Evolutionary conservation across 352 stramenopile genomes (phyloP).

Genomic region (Phytophthora quininea): DNA sequence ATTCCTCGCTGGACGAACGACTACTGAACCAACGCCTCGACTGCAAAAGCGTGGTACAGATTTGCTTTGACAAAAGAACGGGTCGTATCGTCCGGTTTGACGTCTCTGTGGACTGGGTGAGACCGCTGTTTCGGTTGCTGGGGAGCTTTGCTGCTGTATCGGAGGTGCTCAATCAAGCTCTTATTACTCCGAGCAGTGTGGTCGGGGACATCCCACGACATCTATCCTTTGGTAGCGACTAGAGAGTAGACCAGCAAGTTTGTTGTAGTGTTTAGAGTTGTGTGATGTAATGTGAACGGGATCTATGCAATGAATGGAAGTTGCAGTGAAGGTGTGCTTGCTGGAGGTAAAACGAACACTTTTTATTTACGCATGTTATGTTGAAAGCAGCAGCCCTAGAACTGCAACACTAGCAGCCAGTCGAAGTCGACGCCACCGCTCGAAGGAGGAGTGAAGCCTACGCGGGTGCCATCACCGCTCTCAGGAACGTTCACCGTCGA

Average conservation of each 20-base stretch:
- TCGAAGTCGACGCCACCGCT: constrained; percentile 17
- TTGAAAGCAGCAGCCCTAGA: constrained; percentile 1
- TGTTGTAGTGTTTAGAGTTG: too few relatives aligned
- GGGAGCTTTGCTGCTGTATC: not conserved
- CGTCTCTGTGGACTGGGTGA: constrained; percentile 7
- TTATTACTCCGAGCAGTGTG: not conserved
- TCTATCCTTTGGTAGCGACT: too few relatives aligned
- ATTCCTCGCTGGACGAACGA: constrained; percentile 2
- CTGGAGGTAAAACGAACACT: too few relatives aligned
- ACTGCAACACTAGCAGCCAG: constrained; percentile 22
- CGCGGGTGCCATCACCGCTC: constrained; percentile 2
- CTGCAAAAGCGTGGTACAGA: constrained; percentile 11
- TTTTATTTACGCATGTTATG: too few relatives aligned
- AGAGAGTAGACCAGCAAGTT: too few relatives aligned
- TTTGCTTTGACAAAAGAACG: constrained; percentile 17
- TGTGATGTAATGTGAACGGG: too few relatives aligned
- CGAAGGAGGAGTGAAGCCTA: constrained; percentile 19
- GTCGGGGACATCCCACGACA: not conserved
- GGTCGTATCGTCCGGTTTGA: constrained; percentile 16
- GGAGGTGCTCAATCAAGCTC: not conserved
- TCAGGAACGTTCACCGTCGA: constrained; percentile 9
- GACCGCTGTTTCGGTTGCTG: constrained; percentile 11
- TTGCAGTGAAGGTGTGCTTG: too few relatives aligned
- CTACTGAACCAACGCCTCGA: constrained; percentile 25
- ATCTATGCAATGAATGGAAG: too few relatives aligned